Evolutionary conservation across 306 rosid genomes (phyloP), one percentile per base, ranked within the genome.

Genomic region (Cicer bijugum): DNA sequence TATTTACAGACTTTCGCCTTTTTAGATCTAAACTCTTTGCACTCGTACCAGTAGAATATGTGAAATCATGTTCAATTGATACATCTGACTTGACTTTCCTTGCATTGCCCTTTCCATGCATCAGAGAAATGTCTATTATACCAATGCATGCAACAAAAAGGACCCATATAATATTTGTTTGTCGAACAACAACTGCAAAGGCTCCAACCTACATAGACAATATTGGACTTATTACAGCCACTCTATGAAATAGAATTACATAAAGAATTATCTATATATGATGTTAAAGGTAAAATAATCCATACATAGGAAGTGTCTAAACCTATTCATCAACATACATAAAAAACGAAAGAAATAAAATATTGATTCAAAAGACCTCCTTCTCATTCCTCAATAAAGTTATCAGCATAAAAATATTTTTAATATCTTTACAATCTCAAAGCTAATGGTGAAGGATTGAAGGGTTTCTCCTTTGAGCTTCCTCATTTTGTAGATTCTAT

Each of bases 131-230:
- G 64, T 93, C 80, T 69, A 93, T 77, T 72, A 93, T 76, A 76
- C 81, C 92, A 15, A 84, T 69, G 81, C 97, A 88, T n/a, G 92
- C 88, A 69, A 88, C 95, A 74, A 91, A 91, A 78, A 89, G 88
- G 72, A 89, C 83, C 97, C 98, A 93, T 68, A 93, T 67, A 76
- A 93, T 82, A 87, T 91, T 93, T 79, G 96, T 91, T 80, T 93
- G 98, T 51, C 96, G 88, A 84, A 93, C 78, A 82, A 86, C 81
- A 75, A 93, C 91, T 63, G 97, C 84, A 72, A 88, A 68, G 75
- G 85, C 89, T 70, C 97, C 97, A 46, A 88, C 75, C 97, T 93
- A 81, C 78, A 51, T 71, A 44, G 38, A 72, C 8, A 82, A 69
- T 78, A 72, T 80, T 20, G 75, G 39, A 75, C 57, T 11, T 61